Evolutionary conservation across 2,329 filamentous ascomycete species (phyloP).

Genomic region (Phialophora expanda): DNA sequence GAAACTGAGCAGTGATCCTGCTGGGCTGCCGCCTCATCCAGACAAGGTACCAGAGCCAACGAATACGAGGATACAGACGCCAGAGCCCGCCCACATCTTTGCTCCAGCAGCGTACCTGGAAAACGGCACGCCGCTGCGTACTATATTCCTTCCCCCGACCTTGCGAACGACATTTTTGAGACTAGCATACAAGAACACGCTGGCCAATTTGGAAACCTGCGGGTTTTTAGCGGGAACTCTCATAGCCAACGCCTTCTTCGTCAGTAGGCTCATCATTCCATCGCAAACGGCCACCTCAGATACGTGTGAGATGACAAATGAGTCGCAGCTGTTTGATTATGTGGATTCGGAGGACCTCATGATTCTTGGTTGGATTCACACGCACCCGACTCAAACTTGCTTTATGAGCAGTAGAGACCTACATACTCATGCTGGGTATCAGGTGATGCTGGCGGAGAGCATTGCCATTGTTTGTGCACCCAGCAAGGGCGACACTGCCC

Average conservation of each 20-base stretch:
- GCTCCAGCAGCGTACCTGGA: conserved; percentile 86
- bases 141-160: conserved; percentile 80
- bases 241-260: conserved; percentile 91
- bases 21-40: conserved; percentile 40
- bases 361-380: conserved; percentile 96
- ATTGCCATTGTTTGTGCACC: conserved; percentile 97
- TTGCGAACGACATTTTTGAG: conserved; percentile 76
- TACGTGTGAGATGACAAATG: conserved; percentile 93
- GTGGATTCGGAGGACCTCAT: conserved; percentile 77
- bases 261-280: conserved; percentile 85
- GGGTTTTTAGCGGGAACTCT: conserved; percentile 90
- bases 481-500: conserved; percentile 57
- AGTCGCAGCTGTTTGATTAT: conserved; percentile 83
- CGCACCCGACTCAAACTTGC: conserved; percentile 93
- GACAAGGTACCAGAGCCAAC: conserved; percentile 27
- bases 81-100: conserved; percentile 71
- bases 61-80: conserved; percentile 36
- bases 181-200: conserved; percentile 77
- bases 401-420: conserved; percentile 96
- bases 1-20: conserved; percentile 24
- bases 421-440: conserved; percentile 92
- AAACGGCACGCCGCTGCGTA: conserved; percentile 82
- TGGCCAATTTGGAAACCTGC: conserved; percentile 85
- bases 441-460: conserved; percentile 94
- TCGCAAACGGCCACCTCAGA: conserved; percentile 89